A percentile compares a stretch with the other conserved stretches of the same genome.
phyloP scores from a whole-genome alignment of 1,139 yeast species.

The Yamadazyma atmosphaerica region DNA sequence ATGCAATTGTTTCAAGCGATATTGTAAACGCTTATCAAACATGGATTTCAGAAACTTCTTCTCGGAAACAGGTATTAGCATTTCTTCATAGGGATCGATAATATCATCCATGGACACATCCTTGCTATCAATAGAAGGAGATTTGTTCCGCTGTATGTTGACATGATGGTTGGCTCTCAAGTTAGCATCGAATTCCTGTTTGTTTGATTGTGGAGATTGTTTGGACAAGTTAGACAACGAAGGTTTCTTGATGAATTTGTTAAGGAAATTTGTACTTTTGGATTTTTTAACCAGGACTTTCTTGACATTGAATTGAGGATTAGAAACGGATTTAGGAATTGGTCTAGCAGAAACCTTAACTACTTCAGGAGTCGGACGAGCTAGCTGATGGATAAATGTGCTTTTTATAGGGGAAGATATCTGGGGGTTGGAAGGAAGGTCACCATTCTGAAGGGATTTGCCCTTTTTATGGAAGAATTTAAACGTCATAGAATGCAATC shows the following conservation, averaged over 20 bases:
- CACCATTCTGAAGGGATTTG: too few relatives aligned
- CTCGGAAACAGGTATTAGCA: slow-evolving; percentile 5
- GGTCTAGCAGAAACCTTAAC: slow-evolving; percentile 2
- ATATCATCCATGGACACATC: slow-evolving; percentile 5
- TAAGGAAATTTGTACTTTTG: slow-evolving; percentile 8
- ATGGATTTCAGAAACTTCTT: slow-evolving; percentile 6
- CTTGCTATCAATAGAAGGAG: slow-evolving; percentile 3
- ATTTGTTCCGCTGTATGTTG: neutral
- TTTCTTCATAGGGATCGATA: slow-evolving; percentile 8
- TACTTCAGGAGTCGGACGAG: slow-evolving; percentile 3
- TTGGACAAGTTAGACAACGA: neutral
- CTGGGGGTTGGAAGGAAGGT: neutral
- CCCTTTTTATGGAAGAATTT: slow-evolving; percentile 1
- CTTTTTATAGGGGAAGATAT: neutral
- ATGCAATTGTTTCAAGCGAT: neutral
- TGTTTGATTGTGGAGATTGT: neutral
- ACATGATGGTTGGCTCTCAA: neutral
- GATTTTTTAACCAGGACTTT: slow-evolving; percentile 5
- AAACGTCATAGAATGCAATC: neutral
- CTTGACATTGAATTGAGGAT: slow-evolving; percentile 1
- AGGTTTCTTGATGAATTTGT: slow-evolving; percentile 7
- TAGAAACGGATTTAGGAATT: neutral
- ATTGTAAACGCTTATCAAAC: slow-evolving; percentile 5
- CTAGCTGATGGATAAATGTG: slow-evolving; percentile 1
- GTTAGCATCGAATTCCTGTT: neutral